Evolutionary conservation across 106 monocot species (phyloP), one percentile per base, ranked within the genome.

Genomic region (Dendrobium officinale): DNA sequence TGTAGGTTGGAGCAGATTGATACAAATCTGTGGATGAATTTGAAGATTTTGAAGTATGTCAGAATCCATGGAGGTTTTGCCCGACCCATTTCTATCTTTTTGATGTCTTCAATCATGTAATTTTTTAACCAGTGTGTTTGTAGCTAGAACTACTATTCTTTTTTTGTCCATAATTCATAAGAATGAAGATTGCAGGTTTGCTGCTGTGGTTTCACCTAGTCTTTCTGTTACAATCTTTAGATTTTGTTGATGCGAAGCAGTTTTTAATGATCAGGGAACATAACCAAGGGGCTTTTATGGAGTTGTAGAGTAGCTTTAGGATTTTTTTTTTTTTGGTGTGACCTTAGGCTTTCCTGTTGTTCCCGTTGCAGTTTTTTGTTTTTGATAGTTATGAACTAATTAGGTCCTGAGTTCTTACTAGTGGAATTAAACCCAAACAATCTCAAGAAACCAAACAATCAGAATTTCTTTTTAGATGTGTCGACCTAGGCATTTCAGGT

Each of bases 131-230:
- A 19, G 26, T n/a, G 18, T 44, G 74, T 20, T 74, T 74, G 43
- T 44, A 42, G 18, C 18, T 74, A 22, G 19, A 74, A 42, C 43
- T 20, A 42, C 33, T 20, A 74, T 74, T 74, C 19, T 70, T 20
- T 74, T 70, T 73, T 22, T 74, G 74, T 44, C n/a, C 74, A 74
- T 74, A 43, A 40, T 74, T 74, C 20, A 44, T 11, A 70, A 74
- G 43, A 74, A 74, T 74, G 74, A 43, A 74, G 42, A n/a, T 74
- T 74, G 20, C 19, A 33, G 61, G 8, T 61, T 70, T 70, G 20
- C 37, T 24, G 19, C 6, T 44, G 17, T 74, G 20, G 41, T 17
- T 44, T 74, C 74, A 74, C 74, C 4, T 44, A n/a, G 43, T 43
- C 40, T 44, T 37, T 70, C 7, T 70, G 70, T 70, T 70, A 33